phyloP scores from a whole-genome alignment of 306 rosid species.

The Vigna mungo region DNA sequence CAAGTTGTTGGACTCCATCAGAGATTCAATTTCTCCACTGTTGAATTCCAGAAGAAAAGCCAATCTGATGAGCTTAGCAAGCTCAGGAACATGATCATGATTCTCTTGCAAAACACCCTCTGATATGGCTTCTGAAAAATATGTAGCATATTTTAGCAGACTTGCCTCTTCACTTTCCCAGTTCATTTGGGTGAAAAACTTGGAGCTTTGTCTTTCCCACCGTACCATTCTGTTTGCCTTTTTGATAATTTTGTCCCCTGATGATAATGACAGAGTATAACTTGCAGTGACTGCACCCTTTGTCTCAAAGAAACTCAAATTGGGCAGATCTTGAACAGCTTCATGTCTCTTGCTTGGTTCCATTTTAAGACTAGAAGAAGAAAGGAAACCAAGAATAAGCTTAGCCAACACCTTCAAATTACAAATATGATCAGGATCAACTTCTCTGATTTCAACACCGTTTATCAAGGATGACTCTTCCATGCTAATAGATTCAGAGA shows the following conservation, averaged over 20 bases:
- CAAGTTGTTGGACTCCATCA: conserved; percentile 73
- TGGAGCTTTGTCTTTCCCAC: conserved; percentile 51
- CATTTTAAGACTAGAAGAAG: conserved; percentile 61
- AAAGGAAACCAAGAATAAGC: conserved; percentile 74
- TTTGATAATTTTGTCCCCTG: conserved; percentile 46
- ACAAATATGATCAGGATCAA: conserved; percentile 41
- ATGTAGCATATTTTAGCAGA: conserved; percentile 59
- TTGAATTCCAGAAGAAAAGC: conserved; percentile 64
- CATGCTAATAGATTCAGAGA: conserved; percentile 61
- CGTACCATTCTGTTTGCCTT: conserved; percentile 51
- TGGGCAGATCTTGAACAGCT: conserved; percentile 57
- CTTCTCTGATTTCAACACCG: conserved; percentile 30
- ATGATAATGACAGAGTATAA: conserved; percentile 53
- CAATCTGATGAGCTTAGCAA: conserved; percentile 68
- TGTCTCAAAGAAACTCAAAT: conserved; percentile 52
- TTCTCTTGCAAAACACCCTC: conserved; percentile 63
- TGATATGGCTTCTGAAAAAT: conserved; percentile 65
- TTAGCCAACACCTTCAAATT: conserved; percentile 56
- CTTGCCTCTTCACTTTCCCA: conserved; percentile 36
- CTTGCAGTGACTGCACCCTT: conserved; percentile 52
- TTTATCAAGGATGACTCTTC: conserved; percentile 45
- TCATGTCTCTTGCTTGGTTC: conserved; percentile 63
- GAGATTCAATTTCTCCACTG: conserved; percentile 57
- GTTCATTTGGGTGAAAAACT: conserved; percentile 53
- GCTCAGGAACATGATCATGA: conserved; percentile 54